Evolutionary conservation across 2,329 filamentous ascomycete species (phyloP).

Genomic region (Neofusicoccum kwambonambiense): DNA sequence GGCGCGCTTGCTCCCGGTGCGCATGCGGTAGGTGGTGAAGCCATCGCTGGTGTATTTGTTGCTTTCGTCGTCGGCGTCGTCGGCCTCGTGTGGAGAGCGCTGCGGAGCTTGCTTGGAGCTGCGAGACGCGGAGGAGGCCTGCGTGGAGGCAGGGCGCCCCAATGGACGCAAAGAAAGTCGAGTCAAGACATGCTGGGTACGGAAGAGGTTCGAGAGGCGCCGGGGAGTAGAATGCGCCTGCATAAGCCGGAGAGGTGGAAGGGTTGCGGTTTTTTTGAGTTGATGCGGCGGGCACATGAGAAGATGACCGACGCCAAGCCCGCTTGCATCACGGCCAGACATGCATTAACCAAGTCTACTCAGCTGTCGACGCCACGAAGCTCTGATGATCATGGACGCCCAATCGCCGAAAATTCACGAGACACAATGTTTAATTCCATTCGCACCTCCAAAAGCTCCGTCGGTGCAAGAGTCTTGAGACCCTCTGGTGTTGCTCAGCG

Average conservation of each 20-base stretch:
- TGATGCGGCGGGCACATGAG: neutral
- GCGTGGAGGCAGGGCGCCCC: neutral
- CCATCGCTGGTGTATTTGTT: constrained; percentile 17
- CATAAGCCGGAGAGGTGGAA: neutral
- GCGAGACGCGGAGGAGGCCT: constrained; percentile 12
- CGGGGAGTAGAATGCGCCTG: neutral
- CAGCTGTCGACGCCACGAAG: no score
- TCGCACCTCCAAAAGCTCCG: neutral
- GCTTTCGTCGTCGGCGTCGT: neutral
- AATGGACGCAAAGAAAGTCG: neutral
- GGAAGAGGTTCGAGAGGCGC: neutral
- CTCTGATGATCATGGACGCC: no score
- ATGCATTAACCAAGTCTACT: no score
- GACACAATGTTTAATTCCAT: no score
- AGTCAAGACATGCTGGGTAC: neutral
- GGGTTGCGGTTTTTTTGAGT: neutral
- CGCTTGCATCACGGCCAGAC: neutral
- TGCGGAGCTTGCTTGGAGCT: neutral
- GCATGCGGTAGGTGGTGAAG: constrained; percentile 33
- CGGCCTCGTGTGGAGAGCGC: neutral
- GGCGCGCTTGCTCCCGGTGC: constrained; percentile 30
- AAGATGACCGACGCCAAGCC: neutral
- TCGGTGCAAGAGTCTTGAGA: no score
- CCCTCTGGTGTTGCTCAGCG: neutral
- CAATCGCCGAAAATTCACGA: no score